phyloP scores from a whole-genome alignment of 1,284 basidiomycete genomes.

The Bondarzewia mesenterica region DNA sequence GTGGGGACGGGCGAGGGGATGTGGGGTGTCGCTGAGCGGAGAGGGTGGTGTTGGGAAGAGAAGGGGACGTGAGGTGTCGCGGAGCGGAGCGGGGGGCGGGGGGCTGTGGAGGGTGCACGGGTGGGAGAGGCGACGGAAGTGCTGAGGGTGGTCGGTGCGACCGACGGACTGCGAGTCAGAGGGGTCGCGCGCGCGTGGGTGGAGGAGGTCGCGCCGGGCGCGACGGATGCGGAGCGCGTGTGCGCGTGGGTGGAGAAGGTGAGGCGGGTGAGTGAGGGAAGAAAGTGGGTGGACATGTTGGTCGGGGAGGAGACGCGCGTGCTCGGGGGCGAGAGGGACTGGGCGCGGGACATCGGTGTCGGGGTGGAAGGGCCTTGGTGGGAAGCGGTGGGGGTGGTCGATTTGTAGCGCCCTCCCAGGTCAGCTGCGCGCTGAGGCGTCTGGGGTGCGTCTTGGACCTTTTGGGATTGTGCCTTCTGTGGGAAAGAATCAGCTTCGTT shows the following conservation, averaged over 20 bases:
- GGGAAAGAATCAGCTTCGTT: conserved; percentile 20
- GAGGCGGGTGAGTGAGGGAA: conserved; percentile 7
- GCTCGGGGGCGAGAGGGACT: conserved; percentile 8
- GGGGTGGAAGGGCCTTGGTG: conserved; percentile 18
- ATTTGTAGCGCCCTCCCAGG: neutral
- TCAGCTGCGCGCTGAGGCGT: conserved; percentile 33
- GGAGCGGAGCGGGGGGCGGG: no score
- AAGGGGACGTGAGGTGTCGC: neutral
- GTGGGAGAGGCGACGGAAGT: neutral
- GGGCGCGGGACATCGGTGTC: conserved; percentile 14
- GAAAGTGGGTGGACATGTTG: conserved; percentile 4
- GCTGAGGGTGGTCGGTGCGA: neutral
- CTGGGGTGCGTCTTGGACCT: conserved; percentile 63
- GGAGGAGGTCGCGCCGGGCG: conserved; percentile 8
- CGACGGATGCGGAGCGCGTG: conserved; percentile 7
- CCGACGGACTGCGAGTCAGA: conserved; percentile 5
- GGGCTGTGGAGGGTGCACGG: neutral
- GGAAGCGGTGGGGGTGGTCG: conserved; percentile 19
- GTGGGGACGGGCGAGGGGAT: neutral
- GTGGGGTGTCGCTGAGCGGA: neutral
- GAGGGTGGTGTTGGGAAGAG: neutral
- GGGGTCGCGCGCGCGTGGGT: conserved; percentile 5
- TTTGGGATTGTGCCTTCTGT: conserved; percentile 50
- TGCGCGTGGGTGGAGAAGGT: conserved; percentile 4
- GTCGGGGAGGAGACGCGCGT: conserved; percentile 17